These are phyloP conservation scores for Aspergillus sp. DNA, from an alignment of 2,329 filamentous ascomycete genomes.

Conservation along the genomic window DNA sequence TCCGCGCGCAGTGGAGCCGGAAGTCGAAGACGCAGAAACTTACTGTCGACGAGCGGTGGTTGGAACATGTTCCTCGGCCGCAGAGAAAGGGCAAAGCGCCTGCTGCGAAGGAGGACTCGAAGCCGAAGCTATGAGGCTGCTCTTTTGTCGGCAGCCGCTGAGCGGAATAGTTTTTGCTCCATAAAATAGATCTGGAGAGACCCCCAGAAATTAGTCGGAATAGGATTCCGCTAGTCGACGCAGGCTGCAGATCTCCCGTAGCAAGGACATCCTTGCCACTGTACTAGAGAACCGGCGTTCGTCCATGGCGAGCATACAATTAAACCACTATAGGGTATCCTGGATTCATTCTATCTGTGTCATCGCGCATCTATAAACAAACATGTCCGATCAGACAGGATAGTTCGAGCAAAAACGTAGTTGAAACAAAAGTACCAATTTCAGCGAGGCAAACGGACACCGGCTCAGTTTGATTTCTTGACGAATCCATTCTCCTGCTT, in stretches of 20 bases:
- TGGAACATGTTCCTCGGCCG: constrained; percentile 29
- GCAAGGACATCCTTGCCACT: no score
- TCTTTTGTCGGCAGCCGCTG: no score
- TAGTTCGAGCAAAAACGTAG: neutral
- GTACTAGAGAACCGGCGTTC: no score
- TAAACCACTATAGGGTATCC: no score
- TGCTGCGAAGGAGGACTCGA: constrained; percentile 3
- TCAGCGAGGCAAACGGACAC: neutral
- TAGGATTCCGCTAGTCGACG: no score
- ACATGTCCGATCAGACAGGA: no score
- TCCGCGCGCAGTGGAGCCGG: constrained; percentile 45
- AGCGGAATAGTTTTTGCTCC: no score
- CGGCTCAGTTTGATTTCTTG: constrained; percentile 20
- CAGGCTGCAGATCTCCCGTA: no score
- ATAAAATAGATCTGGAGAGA: no score
- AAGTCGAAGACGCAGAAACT: constrained; percentile 46
- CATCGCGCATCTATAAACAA: constrained; percentile 1
- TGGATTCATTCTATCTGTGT: neutral
- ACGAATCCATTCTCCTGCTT: constrained; percentile 14
- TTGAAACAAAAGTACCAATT: constrained; percentile 2
- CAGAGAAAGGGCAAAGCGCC: constrained; percentile 18
- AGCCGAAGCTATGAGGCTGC: constrained; percentile 22
- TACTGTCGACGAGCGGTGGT: constrained; percentile 47
- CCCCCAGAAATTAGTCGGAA: no score
- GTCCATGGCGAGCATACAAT: neutral